A percentile compares a stretch with the other conserved stretches of the same genome.
These are phyloP conservation scores for Spongiforma sp. DNA, from an alignment of 1,284 basidiomycete species.

Conservation along the genomic window DNA sequence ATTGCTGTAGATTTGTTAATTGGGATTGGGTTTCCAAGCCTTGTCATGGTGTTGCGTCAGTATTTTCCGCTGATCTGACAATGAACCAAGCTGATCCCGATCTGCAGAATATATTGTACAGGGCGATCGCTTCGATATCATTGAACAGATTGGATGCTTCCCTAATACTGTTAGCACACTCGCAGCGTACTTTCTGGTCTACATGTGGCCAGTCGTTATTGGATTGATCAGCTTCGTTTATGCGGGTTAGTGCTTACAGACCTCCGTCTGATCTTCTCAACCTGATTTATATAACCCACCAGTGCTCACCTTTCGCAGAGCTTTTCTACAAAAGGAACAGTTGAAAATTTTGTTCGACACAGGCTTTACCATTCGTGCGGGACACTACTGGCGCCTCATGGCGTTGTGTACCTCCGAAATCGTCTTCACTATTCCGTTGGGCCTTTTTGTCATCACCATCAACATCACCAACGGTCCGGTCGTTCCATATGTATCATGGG, in stretches of 20 bases:
- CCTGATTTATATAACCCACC: not conserved
- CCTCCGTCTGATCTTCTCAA: not conserved
- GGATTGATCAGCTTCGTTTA: conserved; percentile 45
- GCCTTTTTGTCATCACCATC: conserved; percentile 44
- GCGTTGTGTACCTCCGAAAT: conserved; percentile 55
- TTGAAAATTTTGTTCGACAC: conserved; percentile 8
- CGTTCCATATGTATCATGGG: conserved; percentile 43
- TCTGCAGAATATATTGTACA: conserved; percentile 37
- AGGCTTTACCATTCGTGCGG: conserved; percentile 38
- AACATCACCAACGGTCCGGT: conserved; percentile 26
- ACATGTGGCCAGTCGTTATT: conserved; percentile 48
- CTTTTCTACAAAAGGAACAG: conserved; percentile 10
- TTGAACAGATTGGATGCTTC: conserved; percentile 61
- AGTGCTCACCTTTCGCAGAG: conserved; percentile 21
- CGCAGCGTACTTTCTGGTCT: conserved; percentile 46
- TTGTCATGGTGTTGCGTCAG: conserved; percentile 44
- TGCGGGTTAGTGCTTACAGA: conserved; percentile 38
- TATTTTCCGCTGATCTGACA: not conserved
- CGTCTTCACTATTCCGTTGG: conserved; percentile 52
- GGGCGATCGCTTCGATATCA: conserved; percentile 56
- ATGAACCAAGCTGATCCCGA: not conserved
- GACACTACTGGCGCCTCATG: conserved; percentile 68
- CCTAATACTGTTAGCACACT: conserved; percentile 50
- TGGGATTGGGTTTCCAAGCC: conserved; percentile 38
- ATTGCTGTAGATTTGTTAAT: conserved; percentile 21